Evolutionary conservation across 2,329 filamentous ascomycete species (phyloP), one percentile per base, ranked within the genome.

Genomic region (Fusarium floridanum): DNA sequence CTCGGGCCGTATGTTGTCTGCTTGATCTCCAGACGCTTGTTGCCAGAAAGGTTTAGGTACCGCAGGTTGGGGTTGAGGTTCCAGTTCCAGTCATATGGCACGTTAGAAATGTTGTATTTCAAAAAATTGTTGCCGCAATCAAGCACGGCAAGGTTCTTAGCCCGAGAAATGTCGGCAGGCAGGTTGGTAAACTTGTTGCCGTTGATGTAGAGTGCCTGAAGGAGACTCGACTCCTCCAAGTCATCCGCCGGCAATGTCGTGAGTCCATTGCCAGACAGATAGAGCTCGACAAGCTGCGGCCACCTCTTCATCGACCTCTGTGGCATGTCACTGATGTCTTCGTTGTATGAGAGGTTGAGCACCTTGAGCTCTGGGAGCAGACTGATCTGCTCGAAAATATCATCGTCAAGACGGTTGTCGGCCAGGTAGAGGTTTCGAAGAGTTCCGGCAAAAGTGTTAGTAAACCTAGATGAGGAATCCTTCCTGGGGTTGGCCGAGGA

Each of bases 1-100:
- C 90, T 90, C 9, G 88, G 86, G 11, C 74, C 77, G 72, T 75
- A 81, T 10, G 79, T 77, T 29, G 90, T 90, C 76, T 90, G 88
- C 80, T 93, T 93, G 85, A 99, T 98, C 83, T 99, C 97, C 37
- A 99, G 85, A 61, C 96, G 92, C 83, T 98, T 98, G 85, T 99
- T 99, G 61, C 97, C 97, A 1, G 96, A 98, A 80, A 99, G 88
- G 80, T 98, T 99, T 72, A 99, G 91, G 80, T 97, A 99, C 73
- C 95, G 93, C 75, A 99, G 86, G 78, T 98, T 97, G 59, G 94
- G 94, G 79, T 99, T 99, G 88, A 97, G 94, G 80, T 98, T 98
- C 97, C 97, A 99, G 79, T 99, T 99, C 97, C 97, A 99, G 81
- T 99, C 97, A 81, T 99, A 99, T 0, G 96, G 97, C 88, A 97